phyloP scores from a whole-genome alignment of 1,284 basidiomycete species.

The Trichosporon inkin region DNA sequence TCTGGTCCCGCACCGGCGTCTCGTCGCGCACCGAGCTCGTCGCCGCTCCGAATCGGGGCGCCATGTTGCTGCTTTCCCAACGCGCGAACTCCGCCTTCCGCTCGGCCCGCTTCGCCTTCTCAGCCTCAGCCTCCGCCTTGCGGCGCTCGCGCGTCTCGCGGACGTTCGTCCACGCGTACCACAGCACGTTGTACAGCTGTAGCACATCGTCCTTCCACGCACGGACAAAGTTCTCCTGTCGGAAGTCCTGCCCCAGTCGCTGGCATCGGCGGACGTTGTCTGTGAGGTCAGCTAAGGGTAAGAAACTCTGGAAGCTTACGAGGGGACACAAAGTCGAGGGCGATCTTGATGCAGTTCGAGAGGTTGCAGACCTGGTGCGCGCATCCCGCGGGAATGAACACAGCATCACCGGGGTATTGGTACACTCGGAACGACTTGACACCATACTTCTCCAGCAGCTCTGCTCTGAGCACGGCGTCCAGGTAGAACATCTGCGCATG shows the following conservation, averaged over 20 bases:
- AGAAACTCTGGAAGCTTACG: slow-evolving; percentile 28
- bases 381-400: slow-evolving; percentile 93
- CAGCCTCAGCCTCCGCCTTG: slow-evolving; percentile 22
- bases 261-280: slow-evolving; percentile 85
- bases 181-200: slow-evolving; percentile 86
- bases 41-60: slow-evolving; percentile 2
- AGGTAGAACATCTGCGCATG: slow-evolving; percentile 86
- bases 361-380: slow-evolving; percentile 79
- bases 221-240: slow-evolving; percentile 75
- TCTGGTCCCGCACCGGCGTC: neutral
- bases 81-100: slow-evolving; percentile 22
- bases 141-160: slow-evolving; percentile 33
- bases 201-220: slow-evolving; percentile 93
- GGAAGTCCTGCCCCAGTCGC: slow-evolving; percentile 78
- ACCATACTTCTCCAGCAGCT: slow-evolving; percentile 64
- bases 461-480: slow-evolving; percentile 63
- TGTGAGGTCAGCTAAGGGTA: slow-evolving; percentile 17
- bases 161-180: slow-evolving; percentile 54
- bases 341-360: slow-evolving; percentile 90
- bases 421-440: slow-evolving; percentile 78
- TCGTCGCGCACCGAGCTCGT: slow-evolving; percentile 24
- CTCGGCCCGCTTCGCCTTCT: slow-evolving; percentile 20
- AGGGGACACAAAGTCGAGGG: slow-evolving; percentile 91
- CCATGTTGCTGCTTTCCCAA: slow-evolving; percentile 20
- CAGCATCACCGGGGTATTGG: slow-evolving; percentile 85